These are phyloP conservation scores for Panicum virgatum DNA, from an alignment of 202 grass and related monocot genomes.

Conservation along the genomic window DNA sequence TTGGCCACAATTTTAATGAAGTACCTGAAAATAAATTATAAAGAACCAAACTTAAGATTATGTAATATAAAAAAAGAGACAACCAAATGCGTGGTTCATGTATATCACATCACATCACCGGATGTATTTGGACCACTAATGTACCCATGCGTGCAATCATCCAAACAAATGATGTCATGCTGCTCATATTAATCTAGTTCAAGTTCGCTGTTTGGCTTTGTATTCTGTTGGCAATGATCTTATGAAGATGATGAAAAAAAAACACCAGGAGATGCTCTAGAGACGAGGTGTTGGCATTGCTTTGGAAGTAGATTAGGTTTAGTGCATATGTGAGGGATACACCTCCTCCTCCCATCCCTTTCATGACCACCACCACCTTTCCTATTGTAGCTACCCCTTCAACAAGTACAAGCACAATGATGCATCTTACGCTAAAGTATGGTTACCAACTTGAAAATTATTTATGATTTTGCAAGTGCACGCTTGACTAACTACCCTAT, in stretches of 20 bases:
- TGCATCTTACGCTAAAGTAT: conserved; percentile 39
- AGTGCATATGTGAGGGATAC: conserved; percentile 17
- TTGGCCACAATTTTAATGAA: not conserved
- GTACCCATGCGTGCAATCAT: not conserved
- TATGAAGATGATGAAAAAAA: too few species aligned
- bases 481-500: conserved; percentile 49
- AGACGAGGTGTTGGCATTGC: conserved; percentile 33
- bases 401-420: conserved; percentile 52
- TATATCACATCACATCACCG: not conserved
- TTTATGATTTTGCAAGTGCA: conserved; percentile 46
- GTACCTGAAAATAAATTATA: not conserved
- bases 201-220: conserved; percentile 20
- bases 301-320: conserved; percentile 11
- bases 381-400: conserved; percentile 17
- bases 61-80: not conserved
- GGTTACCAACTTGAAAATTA: conserved; percentile 38
- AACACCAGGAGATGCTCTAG: conserved; percentile 2
- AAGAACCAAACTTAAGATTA: not conserved
- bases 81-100: not conserved
- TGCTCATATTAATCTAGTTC: not conserved
- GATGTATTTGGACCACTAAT: not conserved
- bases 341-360: conserved; percentile 15
- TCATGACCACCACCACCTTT: conserved; percentile 48
- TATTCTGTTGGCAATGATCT: conserved; percentile 2
- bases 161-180: not conserved